Base-by-base conservation (phyloP, 2,329 filamentous ascomycete genomes). In the Xylariales sp. region DNA sequence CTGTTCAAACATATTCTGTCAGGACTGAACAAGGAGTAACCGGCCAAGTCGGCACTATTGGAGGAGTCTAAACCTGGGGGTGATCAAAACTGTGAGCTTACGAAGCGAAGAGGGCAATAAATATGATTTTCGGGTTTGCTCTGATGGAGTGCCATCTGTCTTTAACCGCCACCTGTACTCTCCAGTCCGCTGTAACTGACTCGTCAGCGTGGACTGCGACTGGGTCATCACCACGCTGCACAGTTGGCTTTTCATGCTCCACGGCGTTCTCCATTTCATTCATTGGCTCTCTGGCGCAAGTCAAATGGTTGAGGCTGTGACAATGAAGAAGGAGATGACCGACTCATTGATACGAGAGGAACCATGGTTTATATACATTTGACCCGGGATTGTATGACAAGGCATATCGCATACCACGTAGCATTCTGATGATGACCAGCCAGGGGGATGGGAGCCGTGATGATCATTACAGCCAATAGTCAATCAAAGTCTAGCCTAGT, bases 61-160 rank as follows among this genome's bases (percentile, higher is more conserved):
- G 11, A 12, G 5, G 12, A 16, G 7, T 30, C 7, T 10, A 10
- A 10, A 7, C 28, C 10, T 11, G 11, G 4, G 3, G 11, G 39
- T 24, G 13, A 31, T 17, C 36, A 3, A 12, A 15, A 19, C 13
- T 12, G 32, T 17, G 5, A n/a, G 51, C 56, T 49, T 50, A 65
- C 59, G 61, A 64, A 20, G 62, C 62, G 37, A 65, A 64, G n/a
- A 64, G 50, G 6, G 62, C 60, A 38, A 65, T 64, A 31, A 63
- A 49, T 20, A 65, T 44, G 18, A 63, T 49, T 41, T 63, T 63
- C 29, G 60, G 60, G 40, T 64, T 65, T 28, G 49, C 41, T 15
- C 47, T 41, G 20, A 61, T 48, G n/a, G 56, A 50, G 33, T 50
- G 48, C 57, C 56, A 61, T 28, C 43, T 34, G 13, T 42, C 41